These are phyloP conservation scores for Aspergillus kassunensis DNA, from an alignment of 495 filamentous ascomycete species.

Conservation along the genomic window DNA sequence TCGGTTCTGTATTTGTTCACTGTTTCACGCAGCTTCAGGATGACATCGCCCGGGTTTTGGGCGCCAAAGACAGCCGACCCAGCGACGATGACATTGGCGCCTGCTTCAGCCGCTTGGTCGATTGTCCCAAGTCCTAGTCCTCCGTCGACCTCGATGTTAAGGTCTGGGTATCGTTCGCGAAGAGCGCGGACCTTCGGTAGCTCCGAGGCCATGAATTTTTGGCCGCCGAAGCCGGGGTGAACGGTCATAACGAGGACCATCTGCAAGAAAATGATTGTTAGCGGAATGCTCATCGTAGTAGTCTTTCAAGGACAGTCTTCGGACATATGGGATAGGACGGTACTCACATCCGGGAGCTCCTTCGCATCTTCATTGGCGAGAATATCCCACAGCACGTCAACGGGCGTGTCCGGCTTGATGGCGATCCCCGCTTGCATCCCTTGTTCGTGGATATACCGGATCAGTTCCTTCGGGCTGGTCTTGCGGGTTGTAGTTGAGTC, in stretches of 20 bases:
- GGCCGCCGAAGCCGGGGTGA: slow-evolving; percentile 93
- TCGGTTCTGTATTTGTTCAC: slow-evolving; percentile 58
- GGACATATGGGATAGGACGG: neutral
- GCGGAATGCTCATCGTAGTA: neutral
- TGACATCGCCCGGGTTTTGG: slow-evolving; percentile 79
- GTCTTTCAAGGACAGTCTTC: no score
- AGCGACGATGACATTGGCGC: slow-evolving; percentile 96
- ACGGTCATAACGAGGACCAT: slow-evolving; percentile 99
- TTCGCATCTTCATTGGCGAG: slow-evolving; percentile 64
- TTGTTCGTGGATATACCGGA: slow-evolving; percentile 81
- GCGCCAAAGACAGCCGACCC: slow-evolving; percentile 97
- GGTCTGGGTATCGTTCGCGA: slow-evolving; percentile 75
- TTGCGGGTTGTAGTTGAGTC: slow-evolving; percentile 55
- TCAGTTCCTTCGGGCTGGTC: slow-evolving; percentile 79
- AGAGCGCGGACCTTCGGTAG: slow-evolving; percentile 88
- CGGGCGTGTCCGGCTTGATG: slow-evolving; percentile 87
- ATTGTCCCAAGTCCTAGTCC: slow-evolving; percentile 85
- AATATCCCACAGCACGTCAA: slow-evolving; percentile 87
- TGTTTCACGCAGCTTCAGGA: slow-evolving; percentile 68
- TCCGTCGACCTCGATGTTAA: slow-evolving; percentile 97
- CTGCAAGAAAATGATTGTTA: slow-evolving; percentile 38
- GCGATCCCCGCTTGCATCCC: slow-evolving; percentile 92
- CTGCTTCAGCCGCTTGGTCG: slow-evolving; percentile 90
- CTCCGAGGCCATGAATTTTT: slow-evolving; percentile 96
- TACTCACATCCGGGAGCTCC: slow-evolving; percentile 85